phyloP scores from a whole-genome alignment of 225 moss, liverwort and hornwort species.

The Marchantia paleacea region DNA sequence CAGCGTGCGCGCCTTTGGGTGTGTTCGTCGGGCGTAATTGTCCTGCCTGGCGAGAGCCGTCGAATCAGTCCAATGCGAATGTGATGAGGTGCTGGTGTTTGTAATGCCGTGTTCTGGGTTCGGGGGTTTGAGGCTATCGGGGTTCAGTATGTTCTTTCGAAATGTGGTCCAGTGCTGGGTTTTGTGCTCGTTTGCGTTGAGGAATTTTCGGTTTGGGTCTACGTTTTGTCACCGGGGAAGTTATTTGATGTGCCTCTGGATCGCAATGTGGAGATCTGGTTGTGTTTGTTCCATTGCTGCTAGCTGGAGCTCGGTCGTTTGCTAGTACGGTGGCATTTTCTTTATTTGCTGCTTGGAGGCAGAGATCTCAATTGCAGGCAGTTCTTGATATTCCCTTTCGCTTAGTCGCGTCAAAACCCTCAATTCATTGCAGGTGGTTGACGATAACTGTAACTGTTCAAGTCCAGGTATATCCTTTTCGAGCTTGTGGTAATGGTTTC shows the following conservation, averaged over 20 bases:
- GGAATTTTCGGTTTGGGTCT: neutral
- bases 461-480: neutral
- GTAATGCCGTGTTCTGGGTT: too few species aligned
- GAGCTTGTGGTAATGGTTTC: neutral
- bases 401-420: too few species aligned
- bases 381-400: neutral
- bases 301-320: neutral
- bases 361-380: neutral
- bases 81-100: neutral
- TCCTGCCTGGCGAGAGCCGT: neutral
- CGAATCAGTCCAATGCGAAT: neutral
- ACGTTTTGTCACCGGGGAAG: neutral
- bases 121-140: too few species aligned
- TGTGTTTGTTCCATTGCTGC: too few species aligned
- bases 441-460: neutral
- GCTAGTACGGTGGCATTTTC: neutral
- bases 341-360: too few species aligned
- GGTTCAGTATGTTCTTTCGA: too few species aligned
- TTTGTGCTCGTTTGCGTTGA: too few species aligned
- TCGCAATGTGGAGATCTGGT: constrained; percentile 6
- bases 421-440: neutral
- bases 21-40: neutral
- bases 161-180: too few species aligned
- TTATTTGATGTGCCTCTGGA: neutral
- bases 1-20: too few species aligned